phyloP scores from a whole-genome alignment of 108 stramenopile genomes.

The Parmales sp. region DNA sequence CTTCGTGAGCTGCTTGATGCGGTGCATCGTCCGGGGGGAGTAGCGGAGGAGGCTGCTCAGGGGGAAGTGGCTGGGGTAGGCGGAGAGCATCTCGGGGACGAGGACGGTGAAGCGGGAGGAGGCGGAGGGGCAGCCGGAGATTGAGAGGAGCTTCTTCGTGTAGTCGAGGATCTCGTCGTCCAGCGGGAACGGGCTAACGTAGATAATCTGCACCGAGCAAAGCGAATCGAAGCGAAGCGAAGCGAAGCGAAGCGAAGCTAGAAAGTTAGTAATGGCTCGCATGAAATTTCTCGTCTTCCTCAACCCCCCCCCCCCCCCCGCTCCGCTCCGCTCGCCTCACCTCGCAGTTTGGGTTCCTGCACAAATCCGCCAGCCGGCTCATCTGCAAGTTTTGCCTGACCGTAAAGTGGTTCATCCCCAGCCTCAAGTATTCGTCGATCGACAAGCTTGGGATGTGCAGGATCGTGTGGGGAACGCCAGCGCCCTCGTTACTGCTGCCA shows the following conservation, averaged over 20 bases:
- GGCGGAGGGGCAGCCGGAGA: slow-evolving; percentile 1
- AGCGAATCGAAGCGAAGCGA: too few relatives aligned
- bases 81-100: slow-evolving; percentile 25
- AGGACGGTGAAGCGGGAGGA: slow-evolving; percentile 21
- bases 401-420: not conserved
- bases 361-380: slow-evolving; percentile 15
- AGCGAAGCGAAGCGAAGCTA: too few relatives aligned
- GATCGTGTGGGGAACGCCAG: slow-evolving; percentile 8
- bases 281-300: too few relatives aligned
- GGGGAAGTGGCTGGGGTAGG: slow-evolving; percentile 21
- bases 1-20: slow-evolving; percentile 12
- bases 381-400: slow-evolving; percentile 13
- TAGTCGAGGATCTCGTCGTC: slow-evolving; percentile 23
- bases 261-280: too few relatives aligned
- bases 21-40: slow-evolving; percentile 20
- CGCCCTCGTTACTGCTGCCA: not conserved
- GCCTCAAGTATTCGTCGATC: slow-evolving; percentile 15
- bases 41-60: slow-evolving; percentile 18
- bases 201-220: slow-evolving; percentile 30
- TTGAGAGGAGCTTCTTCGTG: slow-evolving; percentile 25
- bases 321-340: too few relatives aligned
- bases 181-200: slow-evolving; percentile 21
- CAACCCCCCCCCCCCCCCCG: too few relatives aligned
- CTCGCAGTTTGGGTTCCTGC: slow-evolving; percentile 15
- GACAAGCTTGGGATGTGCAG: slow-evolving; percentile 21